These are phyloP conservation scores for Raddia distichophylla DNA, from an alignment of 176 grass and related monocot species.

Conservation along the genomic window DNA sequence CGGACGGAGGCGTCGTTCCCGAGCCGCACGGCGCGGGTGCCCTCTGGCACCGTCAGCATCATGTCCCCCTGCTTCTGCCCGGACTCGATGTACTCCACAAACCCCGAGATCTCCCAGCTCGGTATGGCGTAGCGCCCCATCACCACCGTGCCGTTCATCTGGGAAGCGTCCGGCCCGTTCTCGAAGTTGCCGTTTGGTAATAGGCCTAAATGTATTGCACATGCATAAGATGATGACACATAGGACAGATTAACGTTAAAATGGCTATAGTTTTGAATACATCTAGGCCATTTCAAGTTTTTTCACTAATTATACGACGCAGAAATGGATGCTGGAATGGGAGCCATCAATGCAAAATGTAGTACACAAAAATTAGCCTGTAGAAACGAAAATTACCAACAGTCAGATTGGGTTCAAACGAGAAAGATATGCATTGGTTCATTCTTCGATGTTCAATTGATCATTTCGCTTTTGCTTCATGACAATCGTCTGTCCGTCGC, in stretches of 20 bases:
- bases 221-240: background rate
- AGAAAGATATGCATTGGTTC: background rate
- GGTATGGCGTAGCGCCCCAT: conserved; percentile 31
- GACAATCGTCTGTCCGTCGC: too few relatives aligned
- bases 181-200: conserved; percentile 67
- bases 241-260: background rate
- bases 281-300: background rate
- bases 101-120: conserved; percentile 53
- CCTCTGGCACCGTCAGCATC: conserved; percentile 55
- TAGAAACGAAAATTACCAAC: background rate
- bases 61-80: conserved; percentile 49
- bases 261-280: background rate
- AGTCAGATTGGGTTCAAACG: background rate
- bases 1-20: conserved; percentile 50
- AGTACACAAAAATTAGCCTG: background rate
- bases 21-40: conserved; percentile 52
- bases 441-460: background rate
- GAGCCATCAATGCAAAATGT: background rate
- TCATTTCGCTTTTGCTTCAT: background rate
- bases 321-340: background rate
- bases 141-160: conserved; percentile 53
- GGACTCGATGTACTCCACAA: conserved; percentile 68
- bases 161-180: conserved; percentile 36
- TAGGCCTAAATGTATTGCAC: conserved; percentile 21
- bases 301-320: background rate